Conservation (phyloP, 2,329 filamentous ascomycete genomes). For the Aspergillus melleus region DNA sequence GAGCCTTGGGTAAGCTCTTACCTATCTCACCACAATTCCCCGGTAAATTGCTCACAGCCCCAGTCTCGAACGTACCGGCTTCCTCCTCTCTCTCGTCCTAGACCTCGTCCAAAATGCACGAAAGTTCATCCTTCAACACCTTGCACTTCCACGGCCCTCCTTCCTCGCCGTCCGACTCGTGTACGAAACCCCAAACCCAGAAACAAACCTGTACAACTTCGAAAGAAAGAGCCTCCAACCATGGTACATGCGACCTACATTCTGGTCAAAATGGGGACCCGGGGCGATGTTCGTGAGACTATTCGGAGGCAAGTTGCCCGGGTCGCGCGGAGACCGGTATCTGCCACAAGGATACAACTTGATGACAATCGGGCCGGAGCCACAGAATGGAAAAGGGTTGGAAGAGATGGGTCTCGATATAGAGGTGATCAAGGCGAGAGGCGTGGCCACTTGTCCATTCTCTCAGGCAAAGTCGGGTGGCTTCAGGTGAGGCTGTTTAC, state of each 20-base stretch:
- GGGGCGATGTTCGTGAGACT: conserved; percentile 18
- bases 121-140: conserved; percentile 4
- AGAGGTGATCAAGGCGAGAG: conserved; percentile 13
- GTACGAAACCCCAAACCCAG: conserved; percentile 8
- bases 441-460: conserved; percentile 17
- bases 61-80: conserved; percentile 10
- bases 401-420: conserved; percentile 19
- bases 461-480: conserved; percentile 10
- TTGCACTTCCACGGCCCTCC: conserved; percentile 5
- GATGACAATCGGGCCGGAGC: conserved; percentile 20
- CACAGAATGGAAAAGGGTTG: conserved; percentile 14
- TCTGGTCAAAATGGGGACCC: conserved; percentile 20
- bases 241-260: conserved; percentile 27
- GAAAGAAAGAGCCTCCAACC: conserved; percentile 20
- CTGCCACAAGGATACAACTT: conserved; percentile 19
- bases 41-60: background rate
- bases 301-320: conserved; percentile 23
- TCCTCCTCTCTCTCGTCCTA: background rate
- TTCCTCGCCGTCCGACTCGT: conserved; percentile 5
- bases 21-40: background rate
- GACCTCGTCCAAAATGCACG: background rate
- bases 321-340: conserved; percentile 12
- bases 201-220: conserved; percentile 14
- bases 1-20: conserved; percentile 16
- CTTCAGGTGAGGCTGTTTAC: background rate